Evolutionary conservation across 306 rosid genomes (phyloP).

Genomic region (Morella rubra): DNA sequence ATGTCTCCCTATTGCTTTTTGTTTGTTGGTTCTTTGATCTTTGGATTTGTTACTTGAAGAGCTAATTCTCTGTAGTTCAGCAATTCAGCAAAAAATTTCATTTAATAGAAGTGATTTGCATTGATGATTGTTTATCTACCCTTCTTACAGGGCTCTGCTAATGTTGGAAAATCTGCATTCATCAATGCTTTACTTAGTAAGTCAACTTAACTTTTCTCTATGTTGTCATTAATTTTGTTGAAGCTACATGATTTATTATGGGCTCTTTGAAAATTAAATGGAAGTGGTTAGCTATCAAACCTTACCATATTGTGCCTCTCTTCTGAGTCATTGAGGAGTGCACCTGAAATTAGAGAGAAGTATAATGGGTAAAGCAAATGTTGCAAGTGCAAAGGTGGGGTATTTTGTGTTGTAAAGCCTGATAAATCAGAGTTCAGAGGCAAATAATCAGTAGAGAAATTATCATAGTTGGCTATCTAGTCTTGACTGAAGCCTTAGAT

Average conservation of each 20-base stretch:
- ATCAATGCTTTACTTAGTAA: conserved; percentile 85
- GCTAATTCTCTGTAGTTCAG: too few species aligned
- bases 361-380: neutral
- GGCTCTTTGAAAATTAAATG: neutral
- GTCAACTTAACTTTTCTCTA: conserved; percentile 30
- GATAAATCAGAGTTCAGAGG: neutral
- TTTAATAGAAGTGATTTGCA: conserved; percentile 14
- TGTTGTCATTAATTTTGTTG: neutral
- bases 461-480: neutral
- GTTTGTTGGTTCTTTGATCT: too few species aligned
- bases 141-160: conserved; percentile 75
- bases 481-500: neutral
- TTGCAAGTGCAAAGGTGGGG: neutral
- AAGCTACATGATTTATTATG: neutral
- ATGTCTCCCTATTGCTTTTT: too few species aligned
- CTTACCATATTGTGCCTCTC: neutral
- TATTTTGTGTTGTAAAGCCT: neutral
- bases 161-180: conserved; percentile 98
- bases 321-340: neutral
- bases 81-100: neutral
- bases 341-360: neutral
- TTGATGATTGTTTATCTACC: conserved; percentile 17
- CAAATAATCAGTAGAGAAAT: neutral
- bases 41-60: too few species aligned
- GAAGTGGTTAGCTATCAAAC: neutral